Percentiles rank a stretch among this genome's conserved stretches.
Evolutionary conservation across 768 basidiomycete genomes (phyloP).

Genomic region (Zangia roseola): DNA sequence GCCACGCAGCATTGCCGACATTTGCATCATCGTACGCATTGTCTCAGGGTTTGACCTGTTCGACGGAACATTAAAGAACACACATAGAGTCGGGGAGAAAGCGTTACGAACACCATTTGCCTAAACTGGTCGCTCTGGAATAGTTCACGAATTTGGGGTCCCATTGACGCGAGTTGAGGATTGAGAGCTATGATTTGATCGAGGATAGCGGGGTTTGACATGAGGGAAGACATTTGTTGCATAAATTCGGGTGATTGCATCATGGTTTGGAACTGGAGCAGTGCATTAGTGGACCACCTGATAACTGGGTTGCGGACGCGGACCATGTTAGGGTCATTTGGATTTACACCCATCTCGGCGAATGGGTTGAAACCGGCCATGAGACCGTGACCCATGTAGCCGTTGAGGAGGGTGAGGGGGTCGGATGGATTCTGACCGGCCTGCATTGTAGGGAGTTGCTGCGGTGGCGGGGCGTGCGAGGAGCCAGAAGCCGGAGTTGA

Average conservation of each 20-base stretch:
- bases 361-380: conserved; percentile 93
- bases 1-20: conserved; percentile 44
- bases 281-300: not conserved
- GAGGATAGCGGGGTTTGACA: conserved; percentile 86
- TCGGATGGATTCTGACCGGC: conserved; percentile 88
- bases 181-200: conserved; percentile 84
- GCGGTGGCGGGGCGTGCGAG: conserved; percentile 41
- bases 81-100: not conserved
- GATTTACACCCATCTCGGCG: conserved; percentile 84
- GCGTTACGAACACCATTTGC: conserved; percentile 60
- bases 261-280: conserved; percentile 71
- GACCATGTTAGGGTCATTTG: conserved; percentile 93
- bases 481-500: conserved; percentile 33
- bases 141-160: conserved; percentile 74
- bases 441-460: conserved; percentile 75
- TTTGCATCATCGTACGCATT: conserved; percentile 72
- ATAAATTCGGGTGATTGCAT: conserved; percentile 83
- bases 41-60: conserved; percentile 72
- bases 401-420: conserved; percentile 81
- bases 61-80: not conserved
- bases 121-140: conserved; percentile 77
- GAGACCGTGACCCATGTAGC: conserved; percentile 71
- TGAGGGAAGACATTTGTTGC: conserved; percentile 82
- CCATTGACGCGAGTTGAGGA: conserved; percentile 75
- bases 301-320: conserved; percentile 20